Evolutionary conservation across 2,329 filamentous ascomycete genomes (phyloP), one percentile per base, ranked within the genome.

Genomic region (Pseudogymnoascus sp.): DNA sequence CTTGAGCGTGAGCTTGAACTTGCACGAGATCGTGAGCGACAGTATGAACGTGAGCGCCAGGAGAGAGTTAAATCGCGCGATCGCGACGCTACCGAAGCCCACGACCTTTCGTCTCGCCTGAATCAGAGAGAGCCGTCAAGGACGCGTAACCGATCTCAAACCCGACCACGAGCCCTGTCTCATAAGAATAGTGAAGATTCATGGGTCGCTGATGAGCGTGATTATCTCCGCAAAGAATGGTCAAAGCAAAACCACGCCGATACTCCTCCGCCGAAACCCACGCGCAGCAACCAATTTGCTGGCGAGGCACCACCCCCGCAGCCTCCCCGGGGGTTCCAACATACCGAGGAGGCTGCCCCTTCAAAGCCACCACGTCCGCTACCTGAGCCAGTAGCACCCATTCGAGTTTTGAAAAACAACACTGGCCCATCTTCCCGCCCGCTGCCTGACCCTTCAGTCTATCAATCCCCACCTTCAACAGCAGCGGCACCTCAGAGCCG

Each of bases 1-100:
- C 81, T 97, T 4, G 93, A 97, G 76, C 80, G 81, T 33, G 84
- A 90, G 70, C 79, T 91, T 0, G 84, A 86, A 69, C 81, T 84
- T 69, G 87, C 88, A 12, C 83, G 87, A 67, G 85, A 88, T 67
- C 81, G 88, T 49, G 88, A 90, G 70, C 79, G 79, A 40, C 80
- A 83, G 68, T 89, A 89, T 69, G 80, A 88, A 69, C 76, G 75
- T 23, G 85, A 87, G 70, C 79, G 86, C 11, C 80, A 85, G 65
- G 80, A 82, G 25, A 75, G 81, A 61, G 28, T 68, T 18, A 64
- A 64, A 40, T 59, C 64, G 16, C 65, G 67, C 14, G 67, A 64
- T 31, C 71, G 65, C 8, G 65, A 71, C 35, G 64, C 33, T 8
- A 58, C 70, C 2, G 69, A 72, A 61, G 67, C 70, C 40, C 70